Evolutionary conservation across 2,329 filamentous ascomycete species (phyloP).

Genomic region (Mycogone perniciosa): DNA sequence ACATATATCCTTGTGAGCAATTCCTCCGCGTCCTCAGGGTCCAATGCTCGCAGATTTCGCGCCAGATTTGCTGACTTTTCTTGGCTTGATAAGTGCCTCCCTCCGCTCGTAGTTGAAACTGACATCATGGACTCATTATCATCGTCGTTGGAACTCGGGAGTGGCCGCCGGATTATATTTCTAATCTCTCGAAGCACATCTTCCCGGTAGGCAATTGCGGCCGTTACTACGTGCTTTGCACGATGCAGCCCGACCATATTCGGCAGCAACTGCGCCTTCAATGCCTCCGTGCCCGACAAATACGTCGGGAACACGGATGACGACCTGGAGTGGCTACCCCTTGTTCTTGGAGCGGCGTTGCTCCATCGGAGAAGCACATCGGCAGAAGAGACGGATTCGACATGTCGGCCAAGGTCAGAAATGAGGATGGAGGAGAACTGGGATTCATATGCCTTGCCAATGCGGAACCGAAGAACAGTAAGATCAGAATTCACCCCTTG

Average conservation of each 20-base stretch:
- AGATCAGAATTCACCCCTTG: conserved; percentile 76
- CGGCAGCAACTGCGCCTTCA: conserved; percentile 64
- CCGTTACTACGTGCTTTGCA: conserved; percentile 71
- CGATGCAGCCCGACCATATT: conserved; percentile 74
- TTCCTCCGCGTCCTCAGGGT: conserved; percentile 76
- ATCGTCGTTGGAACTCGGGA: conserved; percentile 91
- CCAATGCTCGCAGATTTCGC: conserved; percentile 77
- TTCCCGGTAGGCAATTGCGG: conserved; percentile 79
- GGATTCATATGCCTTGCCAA: conserved; percentile 80
- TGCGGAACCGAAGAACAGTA: conserved; percentile 65
- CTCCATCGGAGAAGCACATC: conserved; percentile 84
- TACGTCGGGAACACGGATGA: conserved; percentile 72
- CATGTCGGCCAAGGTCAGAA: conserved; percentile 72
- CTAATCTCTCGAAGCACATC: conserved; percentile 81
- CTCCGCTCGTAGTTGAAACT: conserved; percentile 66
- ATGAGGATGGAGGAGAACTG: conserved; percentile 74
- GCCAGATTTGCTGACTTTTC: conserved; percentile 87
- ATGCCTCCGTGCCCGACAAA: conserved; percentile 61
- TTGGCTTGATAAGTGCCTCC: conserved; percentile 65
- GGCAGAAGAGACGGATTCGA: conserved; percentile 61
- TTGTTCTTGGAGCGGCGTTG: conserved; percentile 63
- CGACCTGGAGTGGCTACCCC: conserved; percentile 60
- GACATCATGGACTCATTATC: conserved; percentile 88
- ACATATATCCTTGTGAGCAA: conserved; percentile 80
- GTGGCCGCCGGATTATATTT: conserved; percentile 70